A percentile compares a stretch with the other conserved stretches of the same genome.
phyloP scores from a whole-genome alignment of 768 basidiomycete genomes.

The Pisolithus marmoratus region DNA sequence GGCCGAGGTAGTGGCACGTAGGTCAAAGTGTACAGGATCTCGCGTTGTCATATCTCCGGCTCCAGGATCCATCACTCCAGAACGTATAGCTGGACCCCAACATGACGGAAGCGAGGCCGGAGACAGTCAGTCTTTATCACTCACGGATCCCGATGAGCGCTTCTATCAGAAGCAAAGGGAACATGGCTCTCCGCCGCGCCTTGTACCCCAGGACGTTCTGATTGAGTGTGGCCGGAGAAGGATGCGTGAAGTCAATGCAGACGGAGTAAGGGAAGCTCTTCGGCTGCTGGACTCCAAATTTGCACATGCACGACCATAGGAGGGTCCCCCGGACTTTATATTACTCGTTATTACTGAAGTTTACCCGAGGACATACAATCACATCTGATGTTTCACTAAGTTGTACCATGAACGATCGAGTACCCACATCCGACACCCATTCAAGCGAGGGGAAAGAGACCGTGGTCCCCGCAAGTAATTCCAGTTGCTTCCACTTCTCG shows the following conservation, averaged over 20 bases:
- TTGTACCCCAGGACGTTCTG: constrained; percentile 58
- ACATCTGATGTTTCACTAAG: neutral
- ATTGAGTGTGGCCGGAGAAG: constrained; percentile 56
- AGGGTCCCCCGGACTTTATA: neutral
- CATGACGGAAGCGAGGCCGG: constrained; percentile 5
- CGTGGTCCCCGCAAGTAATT: constrained; percentile 1
- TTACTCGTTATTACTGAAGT: neutral
- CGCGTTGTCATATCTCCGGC: constrained; percentile 55
- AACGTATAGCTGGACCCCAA: constrained; percentile 25
- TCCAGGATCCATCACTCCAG: constrained; percentile 43
- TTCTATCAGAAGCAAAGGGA: constrained; percentile 42
- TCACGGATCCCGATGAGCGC: constrained; percentile 50
- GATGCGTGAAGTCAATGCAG: constrained; percentile 63
- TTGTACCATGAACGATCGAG: neutral
- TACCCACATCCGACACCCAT: neutral
- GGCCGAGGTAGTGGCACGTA: constrained; percentile 84
- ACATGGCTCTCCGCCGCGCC: constrained; percentile 40
- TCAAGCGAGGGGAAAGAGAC: neutral
- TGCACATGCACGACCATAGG: constrained; percentile 30
- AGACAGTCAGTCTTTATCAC: constrained; percentile 37
- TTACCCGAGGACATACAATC: neutral
- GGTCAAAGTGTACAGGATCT: constrained; percentile 73
- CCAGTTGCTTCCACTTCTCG: constrained; percentile 18
- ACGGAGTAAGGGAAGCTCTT: constrained; percentile 70
- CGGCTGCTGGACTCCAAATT: constrained; percentile 67